These are phyloP conservation scores for Prunus davidiana DNA, from an alignment of 306 rosid genomes.

Conservation along the genomic window DNA sequence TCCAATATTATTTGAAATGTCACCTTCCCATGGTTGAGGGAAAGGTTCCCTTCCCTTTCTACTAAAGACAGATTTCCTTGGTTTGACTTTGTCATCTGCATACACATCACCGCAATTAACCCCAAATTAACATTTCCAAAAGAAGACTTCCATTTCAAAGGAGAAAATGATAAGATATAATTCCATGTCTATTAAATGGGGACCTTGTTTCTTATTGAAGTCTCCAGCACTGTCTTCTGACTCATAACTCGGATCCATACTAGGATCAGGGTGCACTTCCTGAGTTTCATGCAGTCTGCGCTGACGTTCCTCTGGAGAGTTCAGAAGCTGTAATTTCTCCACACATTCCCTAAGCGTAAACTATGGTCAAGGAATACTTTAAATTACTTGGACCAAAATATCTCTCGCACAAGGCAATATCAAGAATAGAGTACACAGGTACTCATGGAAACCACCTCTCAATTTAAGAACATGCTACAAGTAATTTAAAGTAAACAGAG, in stretches of 20 bases:
- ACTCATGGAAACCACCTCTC: not conserved
- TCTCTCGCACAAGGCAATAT: conserved; percentile 15
- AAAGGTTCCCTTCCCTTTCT: conserved; percentile 43
- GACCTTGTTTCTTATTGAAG: conserved; percentile 64
- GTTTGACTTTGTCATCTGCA: conserved; percentile 59
- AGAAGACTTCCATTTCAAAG: conserved; percentile 18
- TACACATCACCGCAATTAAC: conserved; percentile 28
- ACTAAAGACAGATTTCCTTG: conserved; percentile 35
- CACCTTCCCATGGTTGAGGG: conserved; percentile 40
- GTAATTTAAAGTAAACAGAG: not conserved
- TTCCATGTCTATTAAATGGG: conserved; percentile 14
- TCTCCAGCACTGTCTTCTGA: conserved; percentile 57
- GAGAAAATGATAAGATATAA: not conserved
- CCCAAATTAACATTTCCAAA: conserved; percentile 29
- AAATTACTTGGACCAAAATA: conserved; percentile 15
- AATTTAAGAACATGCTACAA: not conserved
- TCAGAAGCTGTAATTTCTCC: conserved; percentile 72
- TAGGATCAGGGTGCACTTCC: conserved; percentile 70
- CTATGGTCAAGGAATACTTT: conserved; percentile 65
- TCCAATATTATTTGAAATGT: conserved; percentile 31
- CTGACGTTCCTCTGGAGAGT: conserved; percentile 67
- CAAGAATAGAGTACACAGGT: not conserved
- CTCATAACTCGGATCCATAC: conserved; percentile 60
- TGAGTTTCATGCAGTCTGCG: conserved; percentile 65
- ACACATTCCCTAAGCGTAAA: conserved; percentile 62